Evolutionary conservation across 139 green algal species (phyloP), one percentile per base, ranked within the genome.

Genomic region (Zygnema circumcarinatum): DNA sequence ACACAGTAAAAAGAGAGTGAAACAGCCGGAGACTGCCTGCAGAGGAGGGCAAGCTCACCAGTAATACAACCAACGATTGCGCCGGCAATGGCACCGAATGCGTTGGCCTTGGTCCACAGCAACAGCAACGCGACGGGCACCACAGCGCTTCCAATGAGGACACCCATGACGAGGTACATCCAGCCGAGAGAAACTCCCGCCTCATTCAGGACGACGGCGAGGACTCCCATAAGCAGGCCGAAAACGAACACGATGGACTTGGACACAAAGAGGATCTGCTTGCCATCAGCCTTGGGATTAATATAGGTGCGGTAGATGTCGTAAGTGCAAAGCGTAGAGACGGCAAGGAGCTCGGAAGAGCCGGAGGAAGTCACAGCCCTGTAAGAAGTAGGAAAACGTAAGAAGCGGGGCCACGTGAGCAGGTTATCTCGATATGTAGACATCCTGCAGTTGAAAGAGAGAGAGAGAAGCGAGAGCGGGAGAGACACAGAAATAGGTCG

Each of bases 141-240:
- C 47, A 98, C 96, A 29, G 96, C 96, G 21, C 93, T 96, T 52
- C 96, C 96, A 74, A 98, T 96, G 40, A 97, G 87, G 40, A 97
- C 93, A 39, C 95, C 95, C 95, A 96, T 96, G 83, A 92, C 87
- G 33, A 96, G 88, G 87, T 97, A 97, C 80, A 90, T 81, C 78
- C 78, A 90, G 42, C 85, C 85, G 1, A 90, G 81, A 21, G 83
- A 93, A 16, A 98, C 89, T 21, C 93, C 88, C 0, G 97, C 89
- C 85, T 96, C 89, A 22, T 97, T 91, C 56, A 98, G 93, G 39
- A 95, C 90, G 80, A 98, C 93, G 38, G 95, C 92, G 21, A 98
- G 86, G 38, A 96, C 89, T 53, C 96, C 94, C 88, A 94, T 94
- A 81, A 95, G 87, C 31, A 94, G 41, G 33, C 94, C 94, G 41